A percentile compares a stretch with the other conserved stretches of the same genome.
Evolutionary conservation across 73 alveolate species (phyloP).

Genomic region (Paramecium pentaurelia): DNA sequence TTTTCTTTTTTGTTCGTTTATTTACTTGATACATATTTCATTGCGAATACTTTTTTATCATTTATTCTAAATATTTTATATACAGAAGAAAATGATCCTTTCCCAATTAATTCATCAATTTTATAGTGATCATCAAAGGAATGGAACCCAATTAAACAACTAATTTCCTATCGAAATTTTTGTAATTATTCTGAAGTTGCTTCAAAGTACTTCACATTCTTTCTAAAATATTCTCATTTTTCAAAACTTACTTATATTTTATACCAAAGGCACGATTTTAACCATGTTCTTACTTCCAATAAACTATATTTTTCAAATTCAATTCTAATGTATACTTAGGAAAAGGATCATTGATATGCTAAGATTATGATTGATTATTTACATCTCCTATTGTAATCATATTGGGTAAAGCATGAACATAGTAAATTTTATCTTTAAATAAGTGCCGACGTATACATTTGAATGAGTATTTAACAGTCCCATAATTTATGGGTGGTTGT

Average conservation of each 20-base stretch:
- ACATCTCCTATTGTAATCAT: slow-evolving; percentile 32
- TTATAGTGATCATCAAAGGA: slow-evolving; percentile 25
- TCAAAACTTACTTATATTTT: not conserved
- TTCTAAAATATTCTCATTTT: not conserved
- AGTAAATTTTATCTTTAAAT: slow-evolving; percentile 14
- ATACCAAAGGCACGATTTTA: slow-evolving; percentile 14
- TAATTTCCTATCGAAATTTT: not conserved
- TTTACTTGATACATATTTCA: slow-evolving; percentile 19
- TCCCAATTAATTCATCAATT: slow-evolving; percentile 17
- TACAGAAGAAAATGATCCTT: slow-evolving; percentile 39
- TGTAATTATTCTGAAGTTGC: not conserved
- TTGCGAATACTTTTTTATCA: slow-evolving; percentile 18
- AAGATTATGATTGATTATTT: not conserved
- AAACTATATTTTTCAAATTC: not conserved
- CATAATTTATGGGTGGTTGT: slow-evolving; percentile 2
- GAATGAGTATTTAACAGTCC: not conserved
- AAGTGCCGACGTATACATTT: slow-evolving; percentile 9
- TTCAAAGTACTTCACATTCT: slow-evolving; percentile 34
- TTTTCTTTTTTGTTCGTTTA: slow-evolving; percentile 21
- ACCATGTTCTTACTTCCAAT: slow-evolving; percentile 45
- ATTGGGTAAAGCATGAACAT: slow-evolving; percentile 37
- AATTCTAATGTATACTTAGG: slow-evolving; percentile 36
- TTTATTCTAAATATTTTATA: not conserved
- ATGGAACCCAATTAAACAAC: slow-evolving; percentile 1
- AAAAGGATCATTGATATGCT: slow-evolving; percentile 22